Conservation (phyloP, 2,329 filamentous ascomycete species). For the Gnomoniopsis smithogilvyi region DNA sequence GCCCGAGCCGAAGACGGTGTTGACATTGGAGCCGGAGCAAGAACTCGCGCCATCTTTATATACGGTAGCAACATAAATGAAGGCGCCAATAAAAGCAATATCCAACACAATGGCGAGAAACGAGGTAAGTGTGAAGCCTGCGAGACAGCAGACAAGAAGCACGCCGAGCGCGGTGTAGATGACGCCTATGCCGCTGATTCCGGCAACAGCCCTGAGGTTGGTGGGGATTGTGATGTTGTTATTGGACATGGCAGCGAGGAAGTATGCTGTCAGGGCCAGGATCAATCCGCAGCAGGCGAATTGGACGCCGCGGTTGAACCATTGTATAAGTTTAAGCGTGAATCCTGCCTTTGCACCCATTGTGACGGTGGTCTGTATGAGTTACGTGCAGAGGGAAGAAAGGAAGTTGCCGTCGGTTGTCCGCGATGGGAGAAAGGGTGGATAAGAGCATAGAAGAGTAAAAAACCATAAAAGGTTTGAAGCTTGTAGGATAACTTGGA, state of each 20-base stretch:
- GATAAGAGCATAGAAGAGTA: no score
- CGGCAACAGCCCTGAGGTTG: constrained; percentile 71
- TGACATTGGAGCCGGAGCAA: constrained; percentile 57
- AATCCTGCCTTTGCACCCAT: constrained; percentile 59
- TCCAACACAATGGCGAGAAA: constrained; percentile 73
- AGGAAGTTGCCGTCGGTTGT: no score
- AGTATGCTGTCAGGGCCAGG: constrained; percentile 80
- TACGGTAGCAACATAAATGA: constrained; percentile 77
- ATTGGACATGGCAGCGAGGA: constrained; percentile 69
- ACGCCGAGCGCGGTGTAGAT: constrained; percentile 73
- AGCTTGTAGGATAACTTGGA: no score
- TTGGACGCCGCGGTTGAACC: constrained; percentile 69
- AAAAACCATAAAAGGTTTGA: no score
- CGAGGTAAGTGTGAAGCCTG: constrained; percentile 70
- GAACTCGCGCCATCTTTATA: constrained; percentile 65
- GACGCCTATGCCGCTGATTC: constrained; percentile 70
- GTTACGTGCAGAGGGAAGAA: no score
- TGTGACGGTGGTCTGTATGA: not conserved
- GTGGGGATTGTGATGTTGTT: constrained; percentile 61
- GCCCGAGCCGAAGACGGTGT: constrained; percentile 68
- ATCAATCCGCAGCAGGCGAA: constrained; percentile 71
- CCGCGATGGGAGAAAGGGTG: no score
- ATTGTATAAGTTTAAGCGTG: constrained; percentile 66
- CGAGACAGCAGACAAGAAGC: constrained; percentile 74
- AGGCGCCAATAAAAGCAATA: constrained; percentile 69